Percentiles rank a stretch among this genome's conserved stretches.
Conservation (phyloP, 2,329 filamentous ascomycete genomes). For the Immersiporthe knoxdaviesiana region DNA sequence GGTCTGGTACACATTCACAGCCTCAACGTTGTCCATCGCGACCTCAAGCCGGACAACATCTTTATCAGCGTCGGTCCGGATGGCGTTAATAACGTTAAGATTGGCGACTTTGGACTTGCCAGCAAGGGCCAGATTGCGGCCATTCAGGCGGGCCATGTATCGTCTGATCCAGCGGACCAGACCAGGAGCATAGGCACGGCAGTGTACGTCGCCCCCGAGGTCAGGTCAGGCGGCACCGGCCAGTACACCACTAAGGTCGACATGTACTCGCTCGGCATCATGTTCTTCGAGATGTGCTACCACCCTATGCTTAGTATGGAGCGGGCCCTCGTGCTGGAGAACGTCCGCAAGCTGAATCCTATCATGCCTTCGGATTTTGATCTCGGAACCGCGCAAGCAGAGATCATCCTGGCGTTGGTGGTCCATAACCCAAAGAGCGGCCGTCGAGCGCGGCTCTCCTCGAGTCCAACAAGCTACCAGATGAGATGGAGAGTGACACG, state of each 20-base stretch:
- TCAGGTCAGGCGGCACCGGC: constrained; percentile 73
- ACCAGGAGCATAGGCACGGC: constrained; percentile 76
- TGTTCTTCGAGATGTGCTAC: constrained; percentile 98
- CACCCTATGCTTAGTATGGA: constrained; percentile 65
- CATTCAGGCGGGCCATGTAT: constrained; percentile 53
- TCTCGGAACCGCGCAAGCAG: constrained; percentile 72
- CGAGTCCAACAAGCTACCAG: constrained; percentile 81
- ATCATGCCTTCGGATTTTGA: constrained; percentile 74
- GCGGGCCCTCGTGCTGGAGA: constrained; percentile 65
- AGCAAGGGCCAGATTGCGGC: constrained; percentile 80
- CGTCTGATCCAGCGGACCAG: constrained; percentile 62
- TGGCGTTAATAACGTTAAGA: constrained; percentile 84
- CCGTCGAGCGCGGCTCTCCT: constrained; percentile 83
- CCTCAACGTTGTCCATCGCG: constrained; percentile 90
- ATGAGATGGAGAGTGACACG: constrained; percentile 91
- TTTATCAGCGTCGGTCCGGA: constrained; percentile 77
- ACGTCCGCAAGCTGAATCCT: constrained; percentile 69
- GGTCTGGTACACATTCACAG: constrained; percentile 88
- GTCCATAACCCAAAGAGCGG: constrained; percentile 82
- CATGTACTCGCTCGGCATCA: constrained; percentile 97
- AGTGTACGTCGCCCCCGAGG: constrained; percentile 91
- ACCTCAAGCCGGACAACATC: constrained; percentile 96
- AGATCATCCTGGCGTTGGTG: constrained; percentile 78
- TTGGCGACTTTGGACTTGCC: constrained; percentile 94
- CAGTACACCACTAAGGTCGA: constrained; percentile 94